A percentile compares a stretch with the other conserved stretches of the same genome.
Evolutionary conservation across 2,329 filamentous ascomycete species (phyloP).

Genomic region (Neophaeococcomyces aloes): DNA sequence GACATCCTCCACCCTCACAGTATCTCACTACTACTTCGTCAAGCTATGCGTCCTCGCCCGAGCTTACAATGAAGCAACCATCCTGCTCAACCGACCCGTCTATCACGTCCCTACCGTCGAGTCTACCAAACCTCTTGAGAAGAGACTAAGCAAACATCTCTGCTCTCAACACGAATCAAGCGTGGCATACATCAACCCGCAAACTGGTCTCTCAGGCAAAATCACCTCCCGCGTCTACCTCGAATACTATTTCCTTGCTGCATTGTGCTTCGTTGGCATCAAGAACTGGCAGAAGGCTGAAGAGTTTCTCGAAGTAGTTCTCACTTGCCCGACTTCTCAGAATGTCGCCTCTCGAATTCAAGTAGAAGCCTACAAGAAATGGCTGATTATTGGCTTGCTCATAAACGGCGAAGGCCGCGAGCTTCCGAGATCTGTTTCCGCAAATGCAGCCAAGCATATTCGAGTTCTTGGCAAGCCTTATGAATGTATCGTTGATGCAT

Average conservation of each 20-base stretch:
- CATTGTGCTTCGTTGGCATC: slow-evolving; percentile 53
- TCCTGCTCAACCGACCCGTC: slow-evolving; percentile 33
- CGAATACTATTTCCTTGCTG: slow-evolving; percentile 56
- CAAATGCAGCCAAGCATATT: slow-evolving; percentile 46
- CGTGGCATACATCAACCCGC: slow-evolving; percentile 27
- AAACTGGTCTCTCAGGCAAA: slow-evolving; percentile 31
- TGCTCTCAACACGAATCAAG: slow-evolving; percentile 25
- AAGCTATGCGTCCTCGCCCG: slow-evolving; percentile 34
- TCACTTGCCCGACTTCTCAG: slow-evolving; percentile 57
- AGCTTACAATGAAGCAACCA: slow-evolving; percentile 30
- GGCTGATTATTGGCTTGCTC: slow-evolving; percentile 67
- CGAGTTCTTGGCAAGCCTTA: slow-evolving; percentile 58
- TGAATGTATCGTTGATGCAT: slow-evolving; percentile 56
- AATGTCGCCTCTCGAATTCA: slow-evolving; percentile 62
- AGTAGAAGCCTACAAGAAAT: slow-evolving; percentile 86
- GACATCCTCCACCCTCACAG: slow-evolving; percentile 33
- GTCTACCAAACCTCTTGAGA: slow-evolving; percentile 10
- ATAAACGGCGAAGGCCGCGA: slow-evolving; percentile 49
- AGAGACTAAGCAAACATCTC: slow-evolving; percentile 19
- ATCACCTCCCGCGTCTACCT: slow-evolving; percentile 38
- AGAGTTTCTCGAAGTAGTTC: slow-evolving; percentile 51
- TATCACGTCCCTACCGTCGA: slow-evolving; percentile 31
- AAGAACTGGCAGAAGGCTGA: slow-evolving; percentile 54
- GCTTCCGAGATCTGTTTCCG: slow-evolving; percentile 48
- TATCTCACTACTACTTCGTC: slow-evolving; percentile 32